These are phyloP conservation scores for Fusarium veterinarium DNA, from an alignment of 2,329 filamentous ascomycete genomes.

Conservation along the genomic window DNA sequence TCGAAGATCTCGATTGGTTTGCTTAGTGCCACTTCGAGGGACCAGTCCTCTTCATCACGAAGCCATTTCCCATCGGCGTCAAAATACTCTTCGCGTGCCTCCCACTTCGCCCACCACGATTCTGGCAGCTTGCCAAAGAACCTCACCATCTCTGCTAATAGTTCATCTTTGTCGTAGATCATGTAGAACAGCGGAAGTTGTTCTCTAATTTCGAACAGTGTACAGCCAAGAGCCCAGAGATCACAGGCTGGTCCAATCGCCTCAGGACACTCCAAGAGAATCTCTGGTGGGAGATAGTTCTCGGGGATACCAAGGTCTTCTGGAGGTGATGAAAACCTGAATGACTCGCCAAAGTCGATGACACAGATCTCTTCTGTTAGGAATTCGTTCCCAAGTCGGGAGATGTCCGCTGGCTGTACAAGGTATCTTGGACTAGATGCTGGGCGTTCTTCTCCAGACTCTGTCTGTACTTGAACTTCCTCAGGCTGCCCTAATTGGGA, in stretches of 20 bases:
- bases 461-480: slow-evolving; percentile 1
- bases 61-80: slow-evolving; percentile 29
- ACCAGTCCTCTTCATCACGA: not conserved
- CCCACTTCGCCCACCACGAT: slow-evolving; percentile 48
- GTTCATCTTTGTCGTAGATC: slow-evolving; percentile 46
- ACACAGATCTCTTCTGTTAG: slow-evolving; percentile 34
- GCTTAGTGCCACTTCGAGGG: slow-evolving; percentile 10
- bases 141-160: slow-evolving; percentile 43
- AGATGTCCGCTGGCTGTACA: slow-evolving; percentile 28
- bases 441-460: slow-evolving; percentile 13
- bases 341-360: slow-evolving; percentile 44
- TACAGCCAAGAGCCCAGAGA: slow-evolving; percentile 51
- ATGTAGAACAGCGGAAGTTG: slow-evolving; percentile 46
- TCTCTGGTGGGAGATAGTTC: slow-evolving; percentile 45
- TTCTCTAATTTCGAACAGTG: slow-evolving; percentile 48
- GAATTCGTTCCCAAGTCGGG: not conserved
- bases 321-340: slow-evolving; percentile 13
- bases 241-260: slow-evolving; percentile 39
- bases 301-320: slow-evolving; percentile 45
- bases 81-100: slow-evolving; percentile 35
- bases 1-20: not conserved
- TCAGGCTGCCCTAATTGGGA: slow-evolving; percentile 25
- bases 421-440: slow-evolving; percentile 39
- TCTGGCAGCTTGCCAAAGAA: slow-evolving; percentile 49
- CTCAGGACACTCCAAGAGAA: too few relatives aligned